These are phyloP conservation scores for Coniella lustricola DNA, from an alignment of 2,329 filamentous ascomycete genomes.

Conservation along the genomic window DNA sequence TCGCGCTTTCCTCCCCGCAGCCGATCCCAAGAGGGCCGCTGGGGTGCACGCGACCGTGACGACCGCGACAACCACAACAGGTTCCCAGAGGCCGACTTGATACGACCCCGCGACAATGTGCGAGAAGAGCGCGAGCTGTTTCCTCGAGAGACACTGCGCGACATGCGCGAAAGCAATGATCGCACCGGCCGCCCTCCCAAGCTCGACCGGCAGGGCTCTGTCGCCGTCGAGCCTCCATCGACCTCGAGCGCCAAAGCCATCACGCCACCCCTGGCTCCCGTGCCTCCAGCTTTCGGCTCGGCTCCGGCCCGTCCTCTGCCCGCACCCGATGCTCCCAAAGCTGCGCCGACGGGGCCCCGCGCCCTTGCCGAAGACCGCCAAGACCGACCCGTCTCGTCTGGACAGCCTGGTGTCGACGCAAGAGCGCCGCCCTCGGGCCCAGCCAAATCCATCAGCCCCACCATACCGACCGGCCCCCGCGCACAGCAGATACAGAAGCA, in stretches of 20 bases:
- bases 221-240: slow-evolving; percentile 38
- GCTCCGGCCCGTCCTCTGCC: slow-evolving; percentile 41
- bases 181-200: slow-evolving; percentile 40
- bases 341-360: slow-evolving; percentile 46
- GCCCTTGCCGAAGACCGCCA: slow-evolving; percentile 44
- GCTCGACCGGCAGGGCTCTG: slow-evolving; percentile 39
- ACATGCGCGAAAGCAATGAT: slow-evolving; percentile 36
- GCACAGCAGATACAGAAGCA: slow-evolving; percentile 38
- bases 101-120: slow-evolving; percentile 27
- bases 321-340: slow-evolving; percentile 27
- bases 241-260: slow-evolving; percentile 39
- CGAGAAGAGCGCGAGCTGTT: slow-evolving; percentile 45
- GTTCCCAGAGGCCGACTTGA: slow-evolving; percentile 28
- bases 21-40: slow-evolving; percentile 54
- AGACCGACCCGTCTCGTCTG: slow-evolving; percentile 41
- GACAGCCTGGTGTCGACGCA: slow-evolving; percentile 31
- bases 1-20: slow-evolving; percentile 47
- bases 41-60: slow-evolving; percentile 35
- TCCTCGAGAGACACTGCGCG: slow-evolving; percentile 36
- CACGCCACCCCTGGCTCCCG: slow-evolving; percentile 50
- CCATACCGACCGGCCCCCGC: slow-evolving; percentile 48
- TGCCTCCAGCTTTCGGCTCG: slow-evolving; percentile 51
- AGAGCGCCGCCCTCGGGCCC: slow-evolving; percentile 33
- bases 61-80: slow-evolving; percentile 33
- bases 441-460: slow-evolving; percentile 38